Evolutionary conservation across 495 filamentous ascomycete species (phyloP).

Genomic region (Cercophora sp.): DNA sequence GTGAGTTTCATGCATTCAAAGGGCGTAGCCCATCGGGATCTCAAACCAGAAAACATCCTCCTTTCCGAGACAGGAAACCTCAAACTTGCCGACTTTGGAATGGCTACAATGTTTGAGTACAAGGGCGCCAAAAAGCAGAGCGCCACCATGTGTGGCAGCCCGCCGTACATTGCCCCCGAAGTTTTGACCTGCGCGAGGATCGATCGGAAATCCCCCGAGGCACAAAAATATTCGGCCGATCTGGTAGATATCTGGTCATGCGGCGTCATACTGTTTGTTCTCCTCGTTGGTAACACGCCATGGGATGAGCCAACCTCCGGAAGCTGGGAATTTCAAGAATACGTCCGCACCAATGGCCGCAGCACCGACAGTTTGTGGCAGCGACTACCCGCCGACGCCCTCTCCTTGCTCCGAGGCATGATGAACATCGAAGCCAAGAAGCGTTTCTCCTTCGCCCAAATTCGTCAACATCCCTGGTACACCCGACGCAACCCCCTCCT

Average conservation of each 20-base stretch:
- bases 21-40: slow-evolving; percentile 82
- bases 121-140: slow-evolving; percentile 75
- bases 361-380: slow-evolving; percentile 84
- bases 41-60: slow-evolving; percentile 89
- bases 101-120: slow-evolving; percentile 89
- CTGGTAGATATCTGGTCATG: slow-evolving; percentile 95
- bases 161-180: slow-evolving; percentile 95
- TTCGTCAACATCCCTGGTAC: slow-evolving; percentile 93
- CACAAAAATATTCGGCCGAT: slow-evolving; percentile 72
- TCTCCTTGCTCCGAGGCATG: slow-evolving; percentile 92
- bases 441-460: slow-evolving; percentile 83
- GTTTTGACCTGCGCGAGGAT: slow-evolving; percentile 55
- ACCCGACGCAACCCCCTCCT: slow-evolving; percentile 78
- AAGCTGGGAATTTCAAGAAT: slow-evolving; percentile 83
- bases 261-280: slow-evolving; percentile 91
- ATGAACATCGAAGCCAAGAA: slow-evolving; percentile 71
- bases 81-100: slow-evolving; percentile 95
- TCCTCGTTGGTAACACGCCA: slow-evolving; percentile 93
- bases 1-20: slow-evolving; percentile 94
- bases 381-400: slow-evolving; percentile 66
- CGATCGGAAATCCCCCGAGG: slow-evolving; percentile 47
- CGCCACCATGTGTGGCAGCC: slow-evolving; percentile 88
- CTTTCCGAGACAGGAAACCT: slow-evolving; percentile 77
- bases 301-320: slow-evolving; percentile 88
- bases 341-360: slow-evolving; percentile 70